These are phyloP conservation scores for Penicillium sp. DNA, from an alignment of 2,329 filamentous ascomycete genomes.

Conservation along the genomic window DNA sequence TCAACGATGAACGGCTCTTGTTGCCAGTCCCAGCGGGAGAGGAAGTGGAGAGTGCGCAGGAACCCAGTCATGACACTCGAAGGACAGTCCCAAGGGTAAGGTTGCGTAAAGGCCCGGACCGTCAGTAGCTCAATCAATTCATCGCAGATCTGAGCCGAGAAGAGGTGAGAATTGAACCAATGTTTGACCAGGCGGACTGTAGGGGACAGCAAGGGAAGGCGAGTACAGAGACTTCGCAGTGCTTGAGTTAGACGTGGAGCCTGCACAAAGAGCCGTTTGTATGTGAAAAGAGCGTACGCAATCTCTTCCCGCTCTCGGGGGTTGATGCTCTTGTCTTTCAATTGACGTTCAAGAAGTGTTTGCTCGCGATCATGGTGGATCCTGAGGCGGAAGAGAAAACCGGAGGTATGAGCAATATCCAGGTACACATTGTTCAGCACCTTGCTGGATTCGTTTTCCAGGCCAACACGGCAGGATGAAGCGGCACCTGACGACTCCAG, in stretches of 20 bases:
- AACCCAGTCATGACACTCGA: slow-evolving; percentile 79
- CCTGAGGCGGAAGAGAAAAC: slow-evolving; percentile 76
- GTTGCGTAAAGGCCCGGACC: slow-evolving; percentile 74
- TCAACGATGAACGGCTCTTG: slow-evolving; percentile 80
- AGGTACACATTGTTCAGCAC: slow-evolving; percentile 78
- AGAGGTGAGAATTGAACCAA: slow-evolving; percentile 85
- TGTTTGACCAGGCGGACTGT: slow-evolving; percentile 83
- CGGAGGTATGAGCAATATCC: slow-evolving; percentile 73
- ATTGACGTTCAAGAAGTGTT: slow-evolving; percentile 72
- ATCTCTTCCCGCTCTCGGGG: slow-evolving; percentile 67
- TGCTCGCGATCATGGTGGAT: slow-evolving; percentile 89
- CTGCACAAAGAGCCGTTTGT: slow-evolving; percentile 71
- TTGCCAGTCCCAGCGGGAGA: slow-evolving; percentile 91
- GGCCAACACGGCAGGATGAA: slow-evolving; percentile 69
- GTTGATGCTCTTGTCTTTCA: slow-evolving; percentile 71
- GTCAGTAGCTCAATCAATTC: slow-evolving; percentile 85
- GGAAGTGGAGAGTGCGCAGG: slow-evolving; percentile 73
- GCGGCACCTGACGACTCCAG: slow-evolving; percentile 63
- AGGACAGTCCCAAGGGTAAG: slow-evolving; percentile 77
- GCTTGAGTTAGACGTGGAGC: slow-evolving; percentile 79
- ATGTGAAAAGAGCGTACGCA: slow-evolving; percentile 66
- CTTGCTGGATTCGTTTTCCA: slow-evolving; percentile 72
- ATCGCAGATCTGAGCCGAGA: slow-evolving; percentile 72
- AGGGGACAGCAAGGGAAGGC: slow-evolving; percentile 75
- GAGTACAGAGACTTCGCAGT: slow-evolving; percentile 75